These are phyloP conservation scores for Verticillium nonalfalfae DNA, from an alignment of 2,329 filamentous ascomycete genomes.

Conservation along the genomic window DNA sequence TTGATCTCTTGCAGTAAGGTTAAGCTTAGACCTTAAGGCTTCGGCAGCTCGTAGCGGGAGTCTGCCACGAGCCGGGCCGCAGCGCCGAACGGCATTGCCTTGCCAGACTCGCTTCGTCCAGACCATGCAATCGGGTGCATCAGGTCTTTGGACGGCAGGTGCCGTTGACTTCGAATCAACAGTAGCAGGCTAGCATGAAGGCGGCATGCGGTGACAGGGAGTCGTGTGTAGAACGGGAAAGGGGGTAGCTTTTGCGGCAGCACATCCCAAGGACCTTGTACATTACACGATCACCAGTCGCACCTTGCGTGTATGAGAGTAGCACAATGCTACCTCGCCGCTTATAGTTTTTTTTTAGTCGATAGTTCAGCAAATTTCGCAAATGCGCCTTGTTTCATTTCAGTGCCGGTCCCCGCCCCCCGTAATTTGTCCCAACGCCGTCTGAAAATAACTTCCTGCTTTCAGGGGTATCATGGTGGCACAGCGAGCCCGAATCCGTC, in stretches of 20 bases:
- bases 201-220: background rate
- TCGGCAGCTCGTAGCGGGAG: background rate
- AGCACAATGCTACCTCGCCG: background rate
- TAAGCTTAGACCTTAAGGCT: constrained; percentile 9
- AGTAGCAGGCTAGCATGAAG: background rate
- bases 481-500: background rate
- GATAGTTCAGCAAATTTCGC: background rate
- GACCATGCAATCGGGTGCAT: background rate
- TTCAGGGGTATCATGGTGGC: background rate
- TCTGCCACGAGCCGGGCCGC: background rate
- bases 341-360: background rate
- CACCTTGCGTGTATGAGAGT: background rate
- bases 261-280: background rate
- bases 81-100: background rate
- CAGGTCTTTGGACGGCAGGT: background rate
- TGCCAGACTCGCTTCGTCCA: background rate
- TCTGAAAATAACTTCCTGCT: background rate
- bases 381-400: background rate
- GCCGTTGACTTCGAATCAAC: background rate
- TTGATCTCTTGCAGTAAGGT: constrained; percentile 57
- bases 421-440: background rate
- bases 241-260: background rate
- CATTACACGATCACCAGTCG: background rate
- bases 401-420: background rate
- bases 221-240: background rate